These are phyloP conservation scores for Mitragyna speciosa DNA, from an alignment of 257 asterid species.

Conservation along the genomic window DNA sequence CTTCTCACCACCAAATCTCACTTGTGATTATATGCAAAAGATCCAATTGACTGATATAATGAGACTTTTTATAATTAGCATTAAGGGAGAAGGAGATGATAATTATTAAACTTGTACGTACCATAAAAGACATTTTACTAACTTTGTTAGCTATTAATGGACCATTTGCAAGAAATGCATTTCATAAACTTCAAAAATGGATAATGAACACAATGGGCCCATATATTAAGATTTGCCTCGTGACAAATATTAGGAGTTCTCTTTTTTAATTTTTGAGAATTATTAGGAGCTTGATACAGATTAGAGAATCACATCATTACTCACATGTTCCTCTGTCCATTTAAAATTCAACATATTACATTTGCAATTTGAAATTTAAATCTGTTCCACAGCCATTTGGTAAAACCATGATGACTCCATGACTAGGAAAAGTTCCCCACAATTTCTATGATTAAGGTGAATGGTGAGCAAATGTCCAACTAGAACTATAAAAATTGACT, in stretches of 20 bases:
- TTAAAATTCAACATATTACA: background rate
- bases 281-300: too few relatives aligned
- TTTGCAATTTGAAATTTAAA: background rate
- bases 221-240: too few relatives aligned
- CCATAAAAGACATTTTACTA: background rate
- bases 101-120: background rate
- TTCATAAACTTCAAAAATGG: too few relatives aligned
- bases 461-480: too few relatives aligned
- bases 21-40: background rate
- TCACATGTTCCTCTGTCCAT: background rate
- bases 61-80: background rate
- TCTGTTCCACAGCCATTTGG: background rate
- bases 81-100: background rate
- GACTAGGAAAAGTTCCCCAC: too few relatives aligned
- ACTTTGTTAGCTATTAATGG: background rate
- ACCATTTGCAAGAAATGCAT: background rate
- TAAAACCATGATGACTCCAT: too few relatives aligned
- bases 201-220: background rate
- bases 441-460: too few relatives aligned
- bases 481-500: too few relatives aligned
- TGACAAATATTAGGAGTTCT: too few relatives aligned
- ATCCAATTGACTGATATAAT: background rate
- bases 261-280: too few relatives aligned
- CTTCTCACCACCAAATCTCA: background rate
- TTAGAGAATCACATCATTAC: background rate